Conservation (phyloP, 768 basidiomycete genomes). For the Nevesoporus exiguus region DNA sequence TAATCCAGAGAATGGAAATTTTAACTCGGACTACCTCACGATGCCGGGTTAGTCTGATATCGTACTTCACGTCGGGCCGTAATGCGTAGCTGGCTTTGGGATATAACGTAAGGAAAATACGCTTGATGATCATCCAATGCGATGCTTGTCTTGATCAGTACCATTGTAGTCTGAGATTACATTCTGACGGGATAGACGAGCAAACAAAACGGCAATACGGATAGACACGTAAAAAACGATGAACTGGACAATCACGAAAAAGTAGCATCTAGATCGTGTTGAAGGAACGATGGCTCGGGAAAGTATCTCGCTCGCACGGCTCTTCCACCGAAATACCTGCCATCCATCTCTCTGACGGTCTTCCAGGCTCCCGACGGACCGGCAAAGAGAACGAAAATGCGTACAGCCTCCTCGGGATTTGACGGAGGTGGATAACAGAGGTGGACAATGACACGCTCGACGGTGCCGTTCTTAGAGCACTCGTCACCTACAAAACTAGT, state of each 20-base stretch:
- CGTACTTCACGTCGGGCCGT: too few relatives aligned
- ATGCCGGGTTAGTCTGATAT: too few relatives aligned
- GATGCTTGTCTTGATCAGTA: too few relatives aligned
- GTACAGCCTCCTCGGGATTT: constrained; percentile 75
- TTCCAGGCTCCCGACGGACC: constrained; percentile 96
- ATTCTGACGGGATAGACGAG: background rate
- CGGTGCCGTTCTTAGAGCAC: constrained; percentile 86
- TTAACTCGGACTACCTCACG: too few relatives aligned
- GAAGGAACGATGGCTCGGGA: constrained; percentile 54
- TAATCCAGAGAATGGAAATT: too few relatives aligned
- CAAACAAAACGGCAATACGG: background rate
- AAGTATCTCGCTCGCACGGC: constrained; percentile 82
- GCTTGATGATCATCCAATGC: too few relatives aligned
- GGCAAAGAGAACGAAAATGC: constrained; percentile 88
- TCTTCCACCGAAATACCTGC: constrained; percentile 87
- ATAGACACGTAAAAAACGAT: background rate
- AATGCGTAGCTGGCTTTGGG: too few relatives aligned
- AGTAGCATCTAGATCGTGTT: constrained; percentile 47
- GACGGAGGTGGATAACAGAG: constrained; percentile 61
- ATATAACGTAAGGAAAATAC: too few relatives aligned
- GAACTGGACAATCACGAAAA: constrained; percentile 13
- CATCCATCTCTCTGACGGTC: constrained; percentile 90
- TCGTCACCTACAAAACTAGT: constrained; percentile 62
- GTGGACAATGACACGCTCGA: constrained; percentile 87
- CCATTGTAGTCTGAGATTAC: background rate